phyloP scores from a whole-genome alignment of 2,329 filamentous ascomycete species.

The Neoscytalidium dimidiatum region DNA sequence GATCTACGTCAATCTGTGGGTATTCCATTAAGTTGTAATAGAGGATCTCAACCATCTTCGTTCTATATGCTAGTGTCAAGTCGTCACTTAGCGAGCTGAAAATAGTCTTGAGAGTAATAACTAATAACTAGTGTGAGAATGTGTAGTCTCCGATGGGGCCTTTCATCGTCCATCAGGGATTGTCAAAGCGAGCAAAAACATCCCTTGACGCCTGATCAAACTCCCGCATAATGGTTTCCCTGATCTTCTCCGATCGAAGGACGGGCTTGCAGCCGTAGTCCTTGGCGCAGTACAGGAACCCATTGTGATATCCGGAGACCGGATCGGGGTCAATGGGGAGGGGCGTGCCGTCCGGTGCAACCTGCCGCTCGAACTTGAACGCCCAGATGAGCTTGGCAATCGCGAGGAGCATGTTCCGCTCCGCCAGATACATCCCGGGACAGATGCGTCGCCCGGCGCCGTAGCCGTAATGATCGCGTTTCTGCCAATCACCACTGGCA shows the following conservation, averaged over 20 bases:
- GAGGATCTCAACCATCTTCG: too few species aligned
- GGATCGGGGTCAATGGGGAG: neutral
- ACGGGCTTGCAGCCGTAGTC: slow-evolving; percentile 7
- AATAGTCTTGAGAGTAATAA: too few species aligned
- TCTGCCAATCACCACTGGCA: slow-evolving; percentile 11
- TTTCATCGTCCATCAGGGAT: too few species aligned
- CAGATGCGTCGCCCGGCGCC: slow-evolving; percentile 56
- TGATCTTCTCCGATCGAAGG: neutral
- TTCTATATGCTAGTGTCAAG: too few species aligned
- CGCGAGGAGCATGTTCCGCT: slow-evolving; percentile 47
- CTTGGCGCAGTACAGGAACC: slow-evolving; percentile 16
- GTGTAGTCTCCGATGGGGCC: too few species aligned
- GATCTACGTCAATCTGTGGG: too few species aligned
- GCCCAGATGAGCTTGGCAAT: slow-evolving; percentile 20
- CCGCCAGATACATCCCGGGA: slow-evolving; percentile 55
- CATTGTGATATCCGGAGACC: slow-evolving; percentile 7
- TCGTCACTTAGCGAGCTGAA: too few species aligned
- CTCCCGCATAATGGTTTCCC: slow-evolving; percentile 1
- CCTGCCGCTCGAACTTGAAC: slow-evolving; percentile 16
- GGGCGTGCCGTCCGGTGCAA: neutral
- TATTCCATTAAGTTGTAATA: too few species aligned
- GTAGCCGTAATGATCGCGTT: slow-evolving; percentile 52
- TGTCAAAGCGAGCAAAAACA: too few species aligned
- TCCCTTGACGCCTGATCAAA: neutral
- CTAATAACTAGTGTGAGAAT: too few species aligned